phyloP scores from a whole-genome alignment of 2,329 filamentous ascomycete species.

The Verruconis gallopava region DNA sequence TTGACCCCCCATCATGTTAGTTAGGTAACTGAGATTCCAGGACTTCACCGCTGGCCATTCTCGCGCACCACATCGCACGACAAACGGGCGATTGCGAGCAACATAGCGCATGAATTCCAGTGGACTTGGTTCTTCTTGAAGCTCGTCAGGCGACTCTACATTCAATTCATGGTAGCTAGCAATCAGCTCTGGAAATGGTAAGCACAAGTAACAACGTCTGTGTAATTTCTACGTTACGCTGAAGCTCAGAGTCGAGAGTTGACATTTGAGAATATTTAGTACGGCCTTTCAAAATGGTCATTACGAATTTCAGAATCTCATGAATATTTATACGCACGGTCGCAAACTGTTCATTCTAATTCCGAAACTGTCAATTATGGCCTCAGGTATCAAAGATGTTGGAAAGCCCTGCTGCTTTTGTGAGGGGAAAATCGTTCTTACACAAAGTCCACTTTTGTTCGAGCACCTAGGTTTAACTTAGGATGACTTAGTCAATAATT shows the following conservation, averaged over 20 bases:
- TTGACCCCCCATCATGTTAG: conserved; percentile 39
- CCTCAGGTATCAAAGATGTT: no score
- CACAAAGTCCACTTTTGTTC: no score
- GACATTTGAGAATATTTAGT: no score
- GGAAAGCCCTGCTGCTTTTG: no score
- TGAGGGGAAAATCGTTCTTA: no score
- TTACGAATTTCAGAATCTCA: no score
- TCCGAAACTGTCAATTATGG: no score
- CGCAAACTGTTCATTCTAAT: no score
- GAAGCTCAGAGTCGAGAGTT: not conserved
- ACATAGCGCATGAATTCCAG: conserved; percentile 73
- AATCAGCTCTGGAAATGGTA: conserved; percentile 4
- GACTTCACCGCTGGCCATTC: conserved; percentile 48
- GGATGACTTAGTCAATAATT: no score
- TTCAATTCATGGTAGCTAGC: conserved; percentile 57
- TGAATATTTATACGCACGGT: no score
- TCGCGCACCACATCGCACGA: conserved; percentile 49
- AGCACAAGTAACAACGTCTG: not conserved
- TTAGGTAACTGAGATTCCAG: conserved; percentile 53
- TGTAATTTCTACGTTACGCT: not conserved
- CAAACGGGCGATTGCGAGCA: conserved; percentile 59
- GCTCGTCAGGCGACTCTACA: conserved; percentile 43
- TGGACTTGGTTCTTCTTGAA: conserved; percentile 53
- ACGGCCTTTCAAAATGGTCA: no score
- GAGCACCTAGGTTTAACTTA: no score